Evolutionary conservation across 2,329 filamentous ascomycete genomes (phyloP).

Genomic region (Beauveria scarabaeidicola): DNA sequence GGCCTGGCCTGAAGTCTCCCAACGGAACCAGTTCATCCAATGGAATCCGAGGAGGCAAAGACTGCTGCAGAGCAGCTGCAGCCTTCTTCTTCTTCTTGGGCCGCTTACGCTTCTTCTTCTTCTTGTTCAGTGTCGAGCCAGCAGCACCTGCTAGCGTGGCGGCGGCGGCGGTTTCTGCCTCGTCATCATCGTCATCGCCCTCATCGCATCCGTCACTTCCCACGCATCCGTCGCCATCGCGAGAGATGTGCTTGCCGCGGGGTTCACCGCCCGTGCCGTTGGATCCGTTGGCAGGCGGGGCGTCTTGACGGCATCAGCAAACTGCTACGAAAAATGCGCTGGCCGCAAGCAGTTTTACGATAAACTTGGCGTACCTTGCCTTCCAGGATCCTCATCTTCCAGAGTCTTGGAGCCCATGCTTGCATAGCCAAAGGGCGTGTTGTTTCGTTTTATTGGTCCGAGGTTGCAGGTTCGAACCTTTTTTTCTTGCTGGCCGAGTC

Average conservation of each 20-base stretch:
- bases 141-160: constrained; percentile 16
- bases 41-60: constrained; percentile 25
- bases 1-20: constrained; percentile 21
- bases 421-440: constrained; percentile 1
- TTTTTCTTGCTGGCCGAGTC: background rate
- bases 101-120: constrained; percentile 20
- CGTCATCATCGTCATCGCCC: constrained; percentile 19
- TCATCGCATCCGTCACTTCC: constrained; percentile 6
- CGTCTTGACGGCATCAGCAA: background rate
- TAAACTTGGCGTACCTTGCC: constrained; percentile 5
- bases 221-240: constrained; percentile 10
- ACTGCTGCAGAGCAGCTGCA: constrained; percentile 17
- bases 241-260: constrained; percentile 6
- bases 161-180: constrained; percentile 12
- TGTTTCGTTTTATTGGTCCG: background rate
- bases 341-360: background rate
- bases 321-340: background rate
- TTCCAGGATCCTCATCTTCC: constrained; percentile 10
- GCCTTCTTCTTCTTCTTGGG: constrained; percentile 16
- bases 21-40: constrained; percentile 22
- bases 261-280: constrained; percentile 7
- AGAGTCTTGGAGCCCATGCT: constrained; percentile 11
- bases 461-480: background rate
- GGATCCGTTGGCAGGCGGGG: constrained; percentile 6
- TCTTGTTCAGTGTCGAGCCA: constrained; percentile 12